Evolutionary conservation across 192 early-diverging fungal genomes (phyloP).

Genomic region (Coemansia sp.): DNA sequence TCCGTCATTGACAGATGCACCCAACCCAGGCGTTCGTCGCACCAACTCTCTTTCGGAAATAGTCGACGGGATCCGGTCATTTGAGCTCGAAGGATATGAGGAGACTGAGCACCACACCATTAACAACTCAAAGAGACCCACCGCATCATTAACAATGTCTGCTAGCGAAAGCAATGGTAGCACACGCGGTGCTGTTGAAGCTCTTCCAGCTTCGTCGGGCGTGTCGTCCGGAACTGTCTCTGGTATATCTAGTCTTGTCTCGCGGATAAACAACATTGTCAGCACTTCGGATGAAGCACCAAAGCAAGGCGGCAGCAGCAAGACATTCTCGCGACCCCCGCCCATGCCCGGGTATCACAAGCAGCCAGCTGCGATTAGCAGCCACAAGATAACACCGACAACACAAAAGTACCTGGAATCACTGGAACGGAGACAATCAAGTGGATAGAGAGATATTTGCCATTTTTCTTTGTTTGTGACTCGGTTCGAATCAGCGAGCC

Average conservation of each 20-base stretch:
- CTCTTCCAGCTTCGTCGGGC: background rate
- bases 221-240: conserved; percentile 1
- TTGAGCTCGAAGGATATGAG: conserved; percentile 54
- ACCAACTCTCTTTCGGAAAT: conserved; percentile 52
- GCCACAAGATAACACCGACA: conserved; percentile 42
- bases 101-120: conserved; percentile 34
- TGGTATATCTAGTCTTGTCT: conserved; percentile 37
- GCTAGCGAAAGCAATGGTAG: background rate
- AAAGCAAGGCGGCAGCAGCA: background rate
- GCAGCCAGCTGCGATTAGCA: background rate
- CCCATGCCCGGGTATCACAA: conserved; percentile 24
- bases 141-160: conserved; percentile 26
- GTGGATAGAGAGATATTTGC: background rate
- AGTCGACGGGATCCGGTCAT: conserved; percentile 43
- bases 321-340: conserved; percentile 33
- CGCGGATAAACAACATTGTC: conserved; percentile 42
- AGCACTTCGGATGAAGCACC: conserved; percentile 7
- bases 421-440: conserved; percentile 5
- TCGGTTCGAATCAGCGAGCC: background rate
- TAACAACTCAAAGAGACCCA: conserved; percentile 4
- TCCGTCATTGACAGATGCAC: conserved; percentile 14
- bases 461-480: background rate
- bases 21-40: conserved; percentile 22
- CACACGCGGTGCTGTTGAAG: conserved; percentile 3
- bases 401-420: conserved; percentile 54